Percentiles rank a stretch among this genome's conserved stretches.
phyloP scores from a whole-genome alignment of 306 rosid genomes.

The Aeschynomene evenia region DNA sequence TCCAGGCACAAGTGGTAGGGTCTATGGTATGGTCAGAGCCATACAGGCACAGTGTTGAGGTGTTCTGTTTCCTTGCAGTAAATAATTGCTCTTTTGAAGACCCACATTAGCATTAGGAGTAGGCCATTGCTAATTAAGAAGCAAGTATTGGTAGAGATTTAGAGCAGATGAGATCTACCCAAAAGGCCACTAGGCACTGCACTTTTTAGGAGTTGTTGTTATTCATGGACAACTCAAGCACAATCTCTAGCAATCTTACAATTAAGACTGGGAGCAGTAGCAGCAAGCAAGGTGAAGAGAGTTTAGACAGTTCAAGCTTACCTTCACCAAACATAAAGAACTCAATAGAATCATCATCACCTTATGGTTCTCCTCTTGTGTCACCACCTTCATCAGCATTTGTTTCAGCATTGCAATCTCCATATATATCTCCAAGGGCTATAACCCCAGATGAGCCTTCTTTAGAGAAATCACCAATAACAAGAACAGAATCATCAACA shows the following conservation, averaged over 20 bases:
- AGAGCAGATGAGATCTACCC: slow-evolving; percentile 24
- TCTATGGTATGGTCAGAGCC: slow-evolving; percentile 32
- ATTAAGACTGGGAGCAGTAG: slow-evolving; percentile 48
- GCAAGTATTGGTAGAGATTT: not conserved
- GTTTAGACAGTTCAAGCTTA: slow-evolving; percentile 32
- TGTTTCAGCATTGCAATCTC: slow-evolving; percentile 90
- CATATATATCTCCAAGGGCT: slow-evolving; percentile 89
- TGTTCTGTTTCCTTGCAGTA: slow-evolving; percentile 28
- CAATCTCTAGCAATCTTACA: slow-evolving; percentile 48
- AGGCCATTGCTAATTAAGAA: slow-evolving; percentile 15
- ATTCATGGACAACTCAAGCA: slow-evolving; percentile 30
- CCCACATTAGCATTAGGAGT: slow-evolving; percentile 32
- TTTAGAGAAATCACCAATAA: slow-evolving; percentile 5
- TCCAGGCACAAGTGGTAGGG: slow-evolving; percentile 22
- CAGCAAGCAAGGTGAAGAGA: slow-evolving; percentile 30
- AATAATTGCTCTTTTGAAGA: slow-evolving; percentile 25
- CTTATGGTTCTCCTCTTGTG: slow-evolving; percentile 73
- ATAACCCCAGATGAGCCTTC: not conserved
- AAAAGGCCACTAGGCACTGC: slow-evolving; percentile 8
- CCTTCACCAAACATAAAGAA: slow-evolving; percentile 51
- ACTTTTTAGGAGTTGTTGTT: slow-evolving; percentile 13
- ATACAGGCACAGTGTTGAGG: slow-evolving; percentile 29
- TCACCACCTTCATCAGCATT: slow-evolving; percentile 94
- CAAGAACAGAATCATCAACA: slow-evolving; percentile 6
- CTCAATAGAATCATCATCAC: slow-evolving; percentile 57